Base-by-base conservation (phyloP, 129 eudicot species). In the Chrysanthemum seticuspe region DNA sequence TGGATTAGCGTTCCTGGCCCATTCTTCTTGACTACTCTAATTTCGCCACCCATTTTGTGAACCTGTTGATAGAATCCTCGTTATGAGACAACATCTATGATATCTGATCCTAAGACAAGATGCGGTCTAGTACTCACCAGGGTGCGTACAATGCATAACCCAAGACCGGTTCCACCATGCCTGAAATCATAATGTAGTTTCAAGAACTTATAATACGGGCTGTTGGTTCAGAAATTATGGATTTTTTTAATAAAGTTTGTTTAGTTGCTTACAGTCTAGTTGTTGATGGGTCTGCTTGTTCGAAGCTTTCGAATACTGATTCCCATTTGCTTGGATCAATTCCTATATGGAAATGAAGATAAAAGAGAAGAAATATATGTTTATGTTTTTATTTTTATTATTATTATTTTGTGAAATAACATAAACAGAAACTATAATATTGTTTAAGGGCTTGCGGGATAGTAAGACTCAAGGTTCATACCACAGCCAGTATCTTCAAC, bases 111-210 rank as follows among this genome's bases (percentile, higher is more conserved):
- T 0, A 61, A 70, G 34, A 70, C 8, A 69, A 60, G 68, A 68
- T 6, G 13, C 19, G 56, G 34, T 51, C 12, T 21, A 53, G 31
- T 36, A 40, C 97, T 87, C 67, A 94, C 98, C 96, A 94, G 74
- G 73, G 96, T 90, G 74, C 97, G 78, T 63, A 94, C 98, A 40
- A 94, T 94, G 90, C 98, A 94, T 75, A 94, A 83, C 62, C 98
- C 98, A 72, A 94, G 89, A 73, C 98, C 98, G 36, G 98, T 94
- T 45, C 98, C 98, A 62, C 98, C 98, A 81, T 94, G 98, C 96
- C 98, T 94, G 87, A 79, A 75, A 73, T 65, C 62, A 72, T 62
- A n/a, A 57, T 67, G 12, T 40, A 13, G 55, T 54, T 65, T 69
- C 65, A 19, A 53, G 66, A 58, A 65, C 14, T 16, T 54, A 2